Conservation (phyloP, 176 grass and related monocot species). For the Avena sativa region DNA sequence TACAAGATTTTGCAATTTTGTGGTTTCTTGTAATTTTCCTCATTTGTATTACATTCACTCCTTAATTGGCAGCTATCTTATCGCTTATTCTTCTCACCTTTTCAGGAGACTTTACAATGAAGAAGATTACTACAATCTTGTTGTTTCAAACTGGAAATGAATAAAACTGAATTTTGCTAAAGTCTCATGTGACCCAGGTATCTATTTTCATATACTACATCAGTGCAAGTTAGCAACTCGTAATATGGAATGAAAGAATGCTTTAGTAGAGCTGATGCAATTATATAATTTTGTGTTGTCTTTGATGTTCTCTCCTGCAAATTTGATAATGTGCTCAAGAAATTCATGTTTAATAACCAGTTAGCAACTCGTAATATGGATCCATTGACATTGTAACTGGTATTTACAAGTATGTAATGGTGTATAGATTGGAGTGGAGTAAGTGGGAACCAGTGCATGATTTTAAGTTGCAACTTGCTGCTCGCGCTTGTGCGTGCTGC, state of each 20-base stretch:
- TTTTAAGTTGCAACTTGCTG: not conserved
- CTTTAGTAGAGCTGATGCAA: not conserved
- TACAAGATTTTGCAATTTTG: conserved; percentile 23
- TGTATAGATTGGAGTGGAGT: not conserved
- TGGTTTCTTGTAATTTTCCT: not conserved
- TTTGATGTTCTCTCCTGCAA: not conserved
- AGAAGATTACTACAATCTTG: conserved; percentile 76
- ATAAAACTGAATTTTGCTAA: conserved; percentile 20
- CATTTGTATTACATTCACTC: not conserved
- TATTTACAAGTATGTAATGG: not conserved
- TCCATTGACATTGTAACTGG: not conserved
- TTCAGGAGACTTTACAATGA: conserved; percentile 80
- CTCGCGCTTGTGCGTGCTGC: not conserved
- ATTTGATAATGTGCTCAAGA: conserved; percentile 12
- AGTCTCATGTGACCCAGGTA: conserved; percentile 34
- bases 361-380: too few species aligned
- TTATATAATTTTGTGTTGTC: not conserved
- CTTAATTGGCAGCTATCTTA: not conserved
- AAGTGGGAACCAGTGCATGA: not conserved
- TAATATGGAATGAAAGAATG: not conserved
- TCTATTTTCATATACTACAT: conserved; percentile 37
- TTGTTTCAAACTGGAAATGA: conserved; percentile 64
- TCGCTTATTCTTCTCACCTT: conserved; percentile 37
- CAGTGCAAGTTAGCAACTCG: not conserved
- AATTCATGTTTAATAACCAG: conserved; percentile 1